A percentile compares a stretch with the other conserved stretches of the same genome.
Evolutionary conservation across 768 basidiomycete species (phyloP).

Genomic region (Psilocybe azurescens): DNA sequence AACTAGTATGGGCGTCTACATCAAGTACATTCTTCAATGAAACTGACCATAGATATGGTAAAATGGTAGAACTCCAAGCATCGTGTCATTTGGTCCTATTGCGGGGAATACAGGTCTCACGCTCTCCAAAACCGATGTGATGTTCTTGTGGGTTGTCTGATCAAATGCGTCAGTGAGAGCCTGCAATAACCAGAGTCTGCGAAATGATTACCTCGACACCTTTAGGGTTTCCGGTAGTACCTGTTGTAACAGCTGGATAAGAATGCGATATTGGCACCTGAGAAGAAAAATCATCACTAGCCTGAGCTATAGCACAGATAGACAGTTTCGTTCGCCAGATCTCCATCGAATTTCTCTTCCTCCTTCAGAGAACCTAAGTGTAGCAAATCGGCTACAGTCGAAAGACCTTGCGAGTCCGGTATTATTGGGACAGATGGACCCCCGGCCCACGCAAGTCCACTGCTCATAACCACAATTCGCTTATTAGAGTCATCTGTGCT

Average conservation of each 20-base stretch:
- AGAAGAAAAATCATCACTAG: slow-evolving; percentile 3
- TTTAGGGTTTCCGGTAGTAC: slow-evolving; percentile 83
- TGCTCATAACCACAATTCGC: slow-evolving; percentile 62
- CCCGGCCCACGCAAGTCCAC: slow-evolving; percentile 52
- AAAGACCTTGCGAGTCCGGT: slow-evolving; percentile 35
- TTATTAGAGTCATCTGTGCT: slow-evolving; percentile 50
- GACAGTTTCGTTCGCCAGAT: slow-evolving; percentile 59
- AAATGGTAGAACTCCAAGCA: slow-evolving; percentile 71
- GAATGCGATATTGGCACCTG: neutral
- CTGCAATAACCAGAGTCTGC: neutral
- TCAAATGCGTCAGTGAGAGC: slow-evolving; percentile 1
- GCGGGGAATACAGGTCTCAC: slow-evolving; percentile 49
- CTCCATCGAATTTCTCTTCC: slow-evolving; percentile 62
- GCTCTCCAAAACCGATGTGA: slow-evolving; percentile 63
- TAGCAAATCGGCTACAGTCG: slow-evolving; percentile 55
- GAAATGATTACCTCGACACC: slow-evolving; percentile 51
- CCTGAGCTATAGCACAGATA: slow-evolving; percentile 67
- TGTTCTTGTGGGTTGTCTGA: slow-evolving; percentile 69
- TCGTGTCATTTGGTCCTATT: slow-evolving; percentile 45
- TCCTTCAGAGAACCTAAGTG: slow-evolving; percentile 48
- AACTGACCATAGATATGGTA: slow-evolving; percentile 49
- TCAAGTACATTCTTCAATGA: neutral
- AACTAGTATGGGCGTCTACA: neutral
- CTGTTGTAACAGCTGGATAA: slow-evolving; percentile 28
- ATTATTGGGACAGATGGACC: slow-evolving; percentile 34